phyloP scores from a whole-genome alignment of 1,139 yeast genomes.

The Hemisphaericaspora subhashii region DNA sequence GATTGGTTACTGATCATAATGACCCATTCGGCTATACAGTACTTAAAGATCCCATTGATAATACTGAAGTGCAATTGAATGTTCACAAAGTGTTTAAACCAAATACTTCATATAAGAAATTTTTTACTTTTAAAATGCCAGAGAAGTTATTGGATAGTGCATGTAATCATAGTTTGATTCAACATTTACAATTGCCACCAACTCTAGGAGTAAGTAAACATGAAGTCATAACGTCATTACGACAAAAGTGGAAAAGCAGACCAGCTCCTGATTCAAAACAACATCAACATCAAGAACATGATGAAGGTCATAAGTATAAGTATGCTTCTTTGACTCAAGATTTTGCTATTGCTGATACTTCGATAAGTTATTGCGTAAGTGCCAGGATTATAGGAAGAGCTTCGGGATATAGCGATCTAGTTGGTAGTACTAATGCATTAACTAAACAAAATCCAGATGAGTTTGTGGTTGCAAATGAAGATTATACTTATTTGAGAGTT shows the following conservation, averaged over 20 bases:
- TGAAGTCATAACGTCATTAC: constrained; percentile 27
- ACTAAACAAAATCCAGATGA: constrained; percentile 27
- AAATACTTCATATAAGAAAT: constrained; percentile 37
- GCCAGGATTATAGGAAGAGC: constrained; percentile 40
- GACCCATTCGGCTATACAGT: constrained; percentile 25
- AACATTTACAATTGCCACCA: constrained; percentile 39
- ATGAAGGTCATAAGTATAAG: constrained; percentile 8
- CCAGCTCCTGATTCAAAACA: background rate
- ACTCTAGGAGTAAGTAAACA: constrained; percentile 33
- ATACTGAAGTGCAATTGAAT: constrained; percentile 28
- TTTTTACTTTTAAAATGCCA: constrained; percentile 41
- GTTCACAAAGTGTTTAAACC: constrained; percentile 31
- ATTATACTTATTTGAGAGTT: constrained; percentile 28
- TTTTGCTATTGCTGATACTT: constrained; percentile 31
- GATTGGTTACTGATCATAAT: constrained; percentile 28
- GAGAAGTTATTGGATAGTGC: constrained; percentile 36
- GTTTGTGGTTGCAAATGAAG: constrained; percentile 39
- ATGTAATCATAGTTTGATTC: constrained; percentile 37
- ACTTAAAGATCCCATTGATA: constrained; percentile 33
- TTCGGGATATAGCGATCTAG: constrained; percentile 26
- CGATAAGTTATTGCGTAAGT: constrained; percentile 36
- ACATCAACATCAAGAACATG: background rate
- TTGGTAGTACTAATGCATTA: constrained; percentile 17
- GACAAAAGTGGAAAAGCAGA: constrained; percentile 27
- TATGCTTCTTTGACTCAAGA: constrained; percentile 32